Percentiles rank a stretch among this genome's conserved stretches.
Evolutionary conservation across 2,329 filamentous ascomycete genomes (phyloP).

Genomic region (Akanthomyces uredinophilus): DNA sequence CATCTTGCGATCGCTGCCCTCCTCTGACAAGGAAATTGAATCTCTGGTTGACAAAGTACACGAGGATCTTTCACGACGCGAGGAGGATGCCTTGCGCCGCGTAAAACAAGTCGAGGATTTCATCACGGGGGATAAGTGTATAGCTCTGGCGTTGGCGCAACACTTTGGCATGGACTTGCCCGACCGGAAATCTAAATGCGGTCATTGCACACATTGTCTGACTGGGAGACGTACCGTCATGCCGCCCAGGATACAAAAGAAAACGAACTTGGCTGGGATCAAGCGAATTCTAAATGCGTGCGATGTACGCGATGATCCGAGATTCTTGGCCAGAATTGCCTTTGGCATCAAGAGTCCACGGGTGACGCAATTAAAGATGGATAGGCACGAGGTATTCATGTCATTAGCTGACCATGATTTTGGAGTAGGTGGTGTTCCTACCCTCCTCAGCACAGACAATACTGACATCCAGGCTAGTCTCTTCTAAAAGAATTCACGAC

Average conservation of each 20-base stretch:
- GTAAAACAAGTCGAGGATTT: slow-evolving; percentile 47
- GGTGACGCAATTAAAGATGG: slow-evolving; percentile 43
- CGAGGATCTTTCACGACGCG: slow-evolving; percentile 41
- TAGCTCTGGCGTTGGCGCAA: slow-evolving; percentile 45
- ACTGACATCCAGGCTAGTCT: not conserved
- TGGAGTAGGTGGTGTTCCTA: slow-evolving; percentile 21
- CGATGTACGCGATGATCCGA: slow-evolving; percentile 48
- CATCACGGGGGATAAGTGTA: slow-evolving; percentile 47
- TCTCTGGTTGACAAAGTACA: slow-evolving; percentile 44
- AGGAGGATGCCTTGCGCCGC: slow-evolving; percentile 49
- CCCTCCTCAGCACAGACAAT: not conserved
- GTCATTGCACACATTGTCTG: slow-evolving; percentile 44
- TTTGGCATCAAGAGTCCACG: slow-evolving; percentile 59
- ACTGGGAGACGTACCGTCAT: slow-evolving; percentile 32
- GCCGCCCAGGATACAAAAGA: slow-evolving; percentile 32
- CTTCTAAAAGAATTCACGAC: not conserved
- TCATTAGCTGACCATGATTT: slow-evolving; percentile 50
- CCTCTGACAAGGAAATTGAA: slow-evolving; percentile 35
- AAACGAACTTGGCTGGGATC: slow-evolving; percentile 37
- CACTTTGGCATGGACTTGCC: slow-evolving; percentile 54
- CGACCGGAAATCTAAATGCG: slow-evolving; percentile 40
- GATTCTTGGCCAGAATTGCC: slow-evolving; percentile 54
- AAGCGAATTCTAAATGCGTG: slow-evolving; percentile 38
- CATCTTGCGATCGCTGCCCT: slow-evolving; percentile 42
- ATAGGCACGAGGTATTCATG: slow-evolving; percentile 41